A percentile compares a stretch with the other conserved stretches of the same genome.
phyloP scores from a whole-genome alignment of 768 basidiomycete genomes.

The Pisolithus microcarpus region DNA sequence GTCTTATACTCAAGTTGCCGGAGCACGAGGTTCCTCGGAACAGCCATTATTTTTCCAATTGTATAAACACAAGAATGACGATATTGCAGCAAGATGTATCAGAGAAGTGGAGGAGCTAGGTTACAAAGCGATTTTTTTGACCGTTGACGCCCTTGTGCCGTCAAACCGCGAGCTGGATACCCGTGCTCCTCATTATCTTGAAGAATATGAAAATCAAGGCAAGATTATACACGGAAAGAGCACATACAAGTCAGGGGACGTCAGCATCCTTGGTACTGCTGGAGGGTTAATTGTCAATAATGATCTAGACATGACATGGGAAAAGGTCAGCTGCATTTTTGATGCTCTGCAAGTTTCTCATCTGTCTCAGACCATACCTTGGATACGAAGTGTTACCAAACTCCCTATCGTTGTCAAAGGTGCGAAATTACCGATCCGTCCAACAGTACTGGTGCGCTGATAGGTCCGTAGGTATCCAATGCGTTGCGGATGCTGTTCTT shows the following conservation, averaged over 20 bases:
- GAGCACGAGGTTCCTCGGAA: slow-evolving; percentile 41
- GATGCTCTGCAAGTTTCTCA: not conserved
- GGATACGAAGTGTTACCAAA: slow-evolving; percentile 62
- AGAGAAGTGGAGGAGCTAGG: slow-evolving; percentile 64
- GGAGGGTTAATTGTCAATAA: slow-evolving; percentile 60
- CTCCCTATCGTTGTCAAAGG: slow-evolving; percentile 75
- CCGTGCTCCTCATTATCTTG: slow-evolving; percentile 48
- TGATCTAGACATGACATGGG: slow-evolving; percentile 74
- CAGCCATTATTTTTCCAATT: slow-evolving; percentile 78
- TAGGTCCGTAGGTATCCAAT: slow-evolving; percentile 54
- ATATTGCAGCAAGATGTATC: slow-evolving; percentile 60
- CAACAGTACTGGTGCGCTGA: not conserved
- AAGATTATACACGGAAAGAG: slow-evolving; percentile 15
- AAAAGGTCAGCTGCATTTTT: slow-evolving; percentile 37
- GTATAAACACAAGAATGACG: slow-evolving; percentile 72
- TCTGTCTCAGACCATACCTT: slow-evolving; percentile 57
- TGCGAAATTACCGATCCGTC: slow-evolving; percentile 6
- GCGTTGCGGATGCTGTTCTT: slow-evolving; percentile 76
- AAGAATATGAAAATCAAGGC: slow-evolving; percentile 45
- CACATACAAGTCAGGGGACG: slow-evolving; percentile 27
- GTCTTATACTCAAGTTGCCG: slow-evolving; percentile 56
- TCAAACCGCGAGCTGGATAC: slow-evolving; percentile 78
- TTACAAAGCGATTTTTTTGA: slow-evolving; percentile 85
- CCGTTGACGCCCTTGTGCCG: slow-evolving; percentile 81
- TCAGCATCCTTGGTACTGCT: slow-evolving; percentile 53